Percentiles rank a stretch among this genome's conserved stretches.
These are phyloP conservation scores for Mallotus nudiflorus DNA, from an alignment of 345 rosid genomes.

Conservation along the genomic window DNA sequence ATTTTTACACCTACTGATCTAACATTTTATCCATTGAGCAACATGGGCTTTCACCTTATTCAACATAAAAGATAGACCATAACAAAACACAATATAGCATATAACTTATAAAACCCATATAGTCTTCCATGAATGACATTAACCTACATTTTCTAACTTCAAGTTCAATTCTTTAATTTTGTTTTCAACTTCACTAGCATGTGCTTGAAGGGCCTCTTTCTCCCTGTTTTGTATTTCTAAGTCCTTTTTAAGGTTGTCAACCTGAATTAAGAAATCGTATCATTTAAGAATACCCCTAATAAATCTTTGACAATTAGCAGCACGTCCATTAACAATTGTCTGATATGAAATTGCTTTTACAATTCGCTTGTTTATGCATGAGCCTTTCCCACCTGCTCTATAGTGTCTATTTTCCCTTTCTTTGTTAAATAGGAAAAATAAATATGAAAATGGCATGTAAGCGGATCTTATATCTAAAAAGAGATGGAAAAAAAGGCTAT, in stretches of 20 bases:
- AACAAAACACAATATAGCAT: no score
- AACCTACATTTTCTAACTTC: slow-evolving; percentile 62
- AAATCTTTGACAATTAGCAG: background rate
- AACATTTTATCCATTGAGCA: no score
- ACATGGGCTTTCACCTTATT: no score
- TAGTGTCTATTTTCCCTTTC: slow-evolving; percentile 56
- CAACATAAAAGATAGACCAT: no score
- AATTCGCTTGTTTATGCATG: slow-evolving; percentile 68
- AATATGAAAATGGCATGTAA: background rate
- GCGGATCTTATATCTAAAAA: background rate
- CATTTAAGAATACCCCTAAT: slow-evolving; percentile 17
- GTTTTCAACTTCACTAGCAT: slow-evolving; percentile 56
- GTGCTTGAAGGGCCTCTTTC: slow-evolving; percentile 56
- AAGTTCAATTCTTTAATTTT: slow-evolving; percentile 51
- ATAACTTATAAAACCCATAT: background rate
- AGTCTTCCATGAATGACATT: no score
- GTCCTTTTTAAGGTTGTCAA: slow-evolving; percentile 58
- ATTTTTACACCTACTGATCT: no score
- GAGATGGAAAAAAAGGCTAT: background rate
- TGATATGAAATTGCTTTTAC: slow-evolving; percentile 78
- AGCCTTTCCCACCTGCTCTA: slow-evolving; percentile 67
- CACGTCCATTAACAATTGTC: background rate
- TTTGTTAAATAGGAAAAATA: slow-evolving; percentile 25
- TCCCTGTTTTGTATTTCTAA: slow-evolving; percentile 50
- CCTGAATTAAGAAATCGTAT: slow-evolving; percentile 41